Evolutionary conservation across 495 filamentous ascomycete species (phyloP).

Genomic region (Lophiotrema nucula): DNA sequence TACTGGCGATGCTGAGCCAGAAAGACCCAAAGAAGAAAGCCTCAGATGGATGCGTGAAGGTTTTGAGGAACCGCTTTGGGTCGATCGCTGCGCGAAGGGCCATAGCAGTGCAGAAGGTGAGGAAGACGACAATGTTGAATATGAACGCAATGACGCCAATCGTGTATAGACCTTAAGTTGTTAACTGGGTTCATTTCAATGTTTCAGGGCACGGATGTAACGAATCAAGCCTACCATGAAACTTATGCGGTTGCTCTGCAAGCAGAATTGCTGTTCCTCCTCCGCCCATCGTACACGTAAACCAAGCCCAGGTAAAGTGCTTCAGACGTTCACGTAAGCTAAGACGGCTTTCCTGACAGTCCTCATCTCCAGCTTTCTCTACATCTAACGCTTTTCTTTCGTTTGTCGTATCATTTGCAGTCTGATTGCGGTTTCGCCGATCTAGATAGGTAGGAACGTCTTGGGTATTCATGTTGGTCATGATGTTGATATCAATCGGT

Average conservation of each 20-base stretch:
- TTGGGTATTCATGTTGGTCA: no score
- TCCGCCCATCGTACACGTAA: constrained; percentile 65
- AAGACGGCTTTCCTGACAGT: no score
- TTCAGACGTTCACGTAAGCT: constrained; percentile 51
- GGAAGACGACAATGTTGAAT: constrained; percentile 60
- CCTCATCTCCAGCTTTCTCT: no score
- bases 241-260: constrained; percentile 56
- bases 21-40: constrained; percentile 68
- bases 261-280: constrained; percentile 64
- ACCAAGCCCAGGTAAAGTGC: constrained; percentile 75
- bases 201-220: neutral
- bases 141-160: constrained; percentile 63
- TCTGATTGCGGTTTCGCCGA: no score
- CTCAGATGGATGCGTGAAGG: constrained; percentile 61
- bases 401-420: no score
- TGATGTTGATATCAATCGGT: no score
- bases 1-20: constrained; percentile 60
- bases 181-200: no score
- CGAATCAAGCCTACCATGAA: constrained; percentile 37
- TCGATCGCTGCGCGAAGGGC: constrained; percentile 55
- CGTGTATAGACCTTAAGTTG: constrained; percentile 48
- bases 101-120: constrained; percentile 53
- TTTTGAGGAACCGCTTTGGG: constrained; percentile 49
- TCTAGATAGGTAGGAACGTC: no score
- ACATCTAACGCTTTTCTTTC: no score